These are phyloP conservation scores for Penicillium chermesinum DNA, from an alignment of 495 filamentous ascomycete genomes.

Conservation along the genomic window DNA sequence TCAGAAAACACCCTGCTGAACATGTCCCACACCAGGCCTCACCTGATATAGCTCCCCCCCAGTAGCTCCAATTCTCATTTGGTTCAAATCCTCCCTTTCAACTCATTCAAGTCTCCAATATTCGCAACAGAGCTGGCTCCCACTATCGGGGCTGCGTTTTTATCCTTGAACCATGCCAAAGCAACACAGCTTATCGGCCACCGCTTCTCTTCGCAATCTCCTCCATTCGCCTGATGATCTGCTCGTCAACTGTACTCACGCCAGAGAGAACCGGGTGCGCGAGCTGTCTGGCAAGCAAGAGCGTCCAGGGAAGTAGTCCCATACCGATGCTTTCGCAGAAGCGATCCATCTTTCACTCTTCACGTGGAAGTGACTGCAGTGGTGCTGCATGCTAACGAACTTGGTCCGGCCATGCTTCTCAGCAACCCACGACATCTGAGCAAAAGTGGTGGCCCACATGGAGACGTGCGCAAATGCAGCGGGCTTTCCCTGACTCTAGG, in stretches of 20 bases:
- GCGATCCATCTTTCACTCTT: slow-evolving; percentile 63
- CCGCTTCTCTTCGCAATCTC: slow-evolving; percentile 54
- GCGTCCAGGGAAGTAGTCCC: slow-evolving; percentile 30
- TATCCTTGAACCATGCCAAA: slow-evolving; percentile 53
- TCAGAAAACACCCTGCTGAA: no score
- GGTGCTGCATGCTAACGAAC: slow-evolving; percentile 65
- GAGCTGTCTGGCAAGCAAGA: slow-evolving; percentile 40
- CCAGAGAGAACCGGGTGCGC: slow-evolving; percentile 23
- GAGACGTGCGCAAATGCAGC: slow-evolving; percentile 59
- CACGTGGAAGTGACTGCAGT: slow-evolving; percentile 63
- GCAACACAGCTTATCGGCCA: slow-evolving; percentile 55
- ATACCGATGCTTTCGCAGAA: slow-evolving; percentile 13
- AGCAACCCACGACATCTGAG: slow-evolving; percentile 28
- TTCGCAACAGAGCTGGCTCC: slow-evolving; percentile 50
- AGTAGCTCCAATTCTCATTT: no score
- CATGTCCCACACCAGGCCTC: no score
- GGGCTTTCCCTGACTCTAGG: slow-evolving; percentile 57
- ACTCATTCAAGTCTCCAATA: slow-evolving; percentile 49
- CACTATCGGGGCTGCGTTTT: slow-evolving; percentile 51
- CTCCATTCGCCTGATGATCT: slow-evolving; percentile 53
- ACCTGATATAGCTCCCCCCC: no score
- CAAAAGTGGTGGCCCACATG: slow-evolving; percentile 18
- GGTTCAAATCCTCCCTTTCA: no score
- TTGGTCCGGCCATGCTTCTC: slow-evolving; percentile 56
- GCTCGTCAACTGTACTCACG: slow-evolving; percentile 9